Percentiles rank a stretch among this genome's conserved stretches.
Evolutionary conservation across 345 rosid genomes (phyloP).

Genomic region (Murraya paniculata): DNA sequence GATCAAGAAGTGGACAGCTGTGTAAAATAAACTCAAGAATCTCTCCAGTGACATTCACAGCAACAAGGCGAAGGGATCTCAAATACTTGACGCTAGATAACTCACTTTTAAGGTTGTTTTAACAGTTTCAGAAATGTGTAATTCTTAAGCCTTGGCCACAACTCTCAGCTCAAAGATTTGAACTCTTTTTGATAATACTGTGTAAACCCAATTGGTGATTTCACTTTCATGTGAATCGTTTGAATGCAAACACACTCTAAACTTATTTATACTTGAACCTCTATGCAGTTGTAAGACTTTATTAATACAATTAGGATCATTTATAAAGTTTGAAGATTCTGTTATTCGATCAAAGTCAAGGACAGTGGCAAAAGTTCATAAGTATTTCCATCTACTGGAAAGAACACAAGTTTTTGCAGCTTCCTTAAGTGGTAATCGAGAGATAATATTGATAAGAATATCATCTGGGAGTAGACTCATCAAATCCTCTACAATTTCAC

Average conservation of each 20-base stretch:
- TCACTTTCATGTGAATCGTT: background rate
- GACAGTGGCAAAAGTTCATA: background rate
- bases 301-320: background rate
- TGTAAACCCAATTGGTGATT: background rate
- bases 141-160: too few relatives aligned
- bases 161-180: background rate
- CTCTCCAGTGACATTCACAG: background rate
- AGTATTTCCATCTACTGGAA: constrained; percentile 2
- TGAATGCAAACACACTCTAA: background rate
- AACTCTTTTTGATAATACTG: background rate
- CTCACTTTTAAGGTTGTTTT: background rate
- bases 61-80: background rate
- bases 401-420: constrained; percentile 2
- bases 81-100: background rate
- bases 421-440: background rate
- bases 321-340: too few relatives aligned
- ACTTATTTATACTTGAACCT: background rate
- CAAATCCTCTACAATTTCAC: background rate
- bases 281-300: background rate
- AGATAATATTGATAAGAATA: background rate
- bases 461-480: background rate
- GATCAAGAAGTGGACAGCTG: background rate
- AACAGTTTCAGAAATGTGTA: background rate
- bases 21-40: background rate
- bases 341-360: background rate